Base-by-base conservation (phyloP, 164 flowering plant species). In the Magnolia changhungtana region DNA sequence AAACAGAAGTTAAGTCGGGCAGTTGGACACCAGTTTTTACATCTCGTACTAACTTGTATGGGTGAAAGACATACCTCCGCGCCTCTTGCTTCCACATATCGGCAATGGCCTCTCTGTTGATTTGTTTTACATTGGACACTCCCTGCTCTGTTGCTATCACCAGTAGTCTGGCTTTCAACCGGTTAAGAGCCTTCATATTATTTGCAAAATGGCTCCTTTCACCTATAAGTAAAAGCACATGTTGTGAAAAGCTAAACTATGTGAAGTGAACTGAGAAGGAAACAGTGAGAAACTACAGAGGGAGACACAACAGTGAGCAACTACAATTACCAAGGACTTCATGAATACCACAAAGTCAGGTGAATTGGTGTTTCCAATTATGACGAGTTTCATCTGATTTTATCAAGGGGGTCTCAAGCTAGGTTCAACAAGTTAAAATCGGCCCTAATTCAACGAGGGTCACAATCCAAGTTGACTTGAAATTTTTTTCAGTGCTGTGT, bases 131-230 rank as follows among this genome's bases (percentile, higher is more conserved):
- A 74, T 79, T 72, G 8, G 84, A 76, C 18, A 89, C 86, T 58
- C 89, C 87, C 79, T 89, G 92, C 65, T 90, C 90, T 63, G 23
- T 71, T 31, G 92, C 85, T 50, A 83, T 77, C 13, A 88, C 83
- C 16, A 87, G 85, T 50, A 92, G 92, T 73, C 86, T 94, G 51
- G 94, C 92, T 78, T 91, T 92, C 83, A 94, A 79, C 49, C 96
- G 87, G 72, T 91, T 89, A 27, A 92, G 88, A 68, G 97, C 96
- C 81, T 90, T 92, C 37, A 90, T 86, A 87, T 88, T 88, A 80
- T 92, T 94, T 0, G 93, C 90, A 82, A 92, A 89, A 55, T 66
- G 81, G 85, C 83, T 94, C 81, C 98, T 88, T 84, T 94, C 98
- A 82, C 95, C 98, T 94, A 87, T 77, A 76, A 1, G 45, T 37